Evolutionary conservation across 2,329 filamentous ascomycete species (phyloP), one percentile per base, ranked within the genome.

Genomic region (Sclerotinia sclerotiorum): DNA sequence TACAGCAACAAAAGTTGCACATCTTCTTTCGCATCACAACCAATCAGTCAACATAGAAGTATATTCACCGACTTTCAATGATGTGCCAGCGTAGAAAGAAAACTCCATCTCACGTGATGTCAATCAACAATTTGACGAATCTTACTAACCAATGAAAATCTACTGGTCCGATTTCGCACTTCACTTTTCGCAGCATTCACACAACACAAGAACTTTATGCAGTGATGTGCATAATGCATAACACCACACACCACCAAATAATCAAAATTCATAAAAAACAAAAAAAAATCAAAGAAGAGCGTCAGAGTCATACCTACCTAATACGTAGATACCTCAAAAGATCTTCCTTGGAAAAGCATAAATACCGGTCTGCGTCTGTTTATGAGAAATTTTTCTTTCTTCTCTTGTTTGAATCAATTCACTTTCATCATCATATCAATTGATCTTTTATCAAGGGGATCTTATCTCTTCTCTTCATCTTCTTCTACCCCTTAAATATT

Each of bases 241-340:
- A 48, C 27, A 11, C 42, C 11, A 60, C 57, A 27, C n/a, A 57
- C 54, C 52, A 32, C 29, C 13, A 19, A 57, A 42, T 15, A 42
- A 42, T 42, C 11, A 42, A 42, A 51, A 57, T 42, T 42, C 32
- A 58, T 35, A 5, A 42, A 42, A 42, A 42, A 17, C 0, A 48
- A 11, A 15, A 11, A 49, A 21, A 62, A 35, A 21, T 24, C 24
- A 27, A 62, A 51, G 27, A 49, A 49, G 21, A 62, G 46, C 44
- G 29, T 62, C 58, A 62, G 58, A 62, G 58, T 62, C 58, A 62
- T 17, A 62, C 55, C 35, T 57, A 57, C 54, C 32, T n/a, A 32
- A 35, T 39, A 42, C 46, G 19, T 48, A n/a, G 44, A 42, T 42
- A 48, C 29, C 32, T 62, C 29, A 21, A 62, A 42, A 51, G 29